A percentile compares a stretch with the other conserved stretches of the same genome.
These are phyloP conservation scores for Penicillium sp. DNA, from an alignment of 2,329 filamentous ascomycete genomes.

Conservation along the genomic window DNA sequence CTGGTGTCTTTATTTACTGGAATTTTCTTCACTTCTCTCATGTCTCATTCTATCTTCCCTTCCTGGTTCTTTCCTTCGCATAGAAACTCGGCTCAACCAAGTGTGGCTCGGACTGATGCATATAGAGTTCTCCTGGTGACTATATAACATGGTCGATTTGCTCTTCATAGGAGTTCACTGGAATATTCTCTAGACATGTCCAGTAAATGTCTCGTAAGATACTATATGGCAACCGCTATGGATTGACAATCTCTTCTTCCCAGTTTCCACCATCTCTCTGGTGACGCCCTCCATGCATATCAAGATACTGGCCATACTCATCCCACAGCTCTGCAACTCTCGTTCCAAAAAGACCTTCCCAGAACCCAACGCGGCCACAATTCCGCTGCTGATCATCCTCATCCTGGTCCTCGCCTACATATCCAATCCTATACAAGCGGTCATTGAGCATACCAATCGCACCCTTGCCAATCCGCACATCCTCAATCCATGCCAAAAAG, in stretches of 20 bases:
- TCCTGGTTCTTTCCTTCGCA: slow-evolving; percentile 8
- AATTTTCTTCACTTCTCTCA: slow-evolving; percentile 15
- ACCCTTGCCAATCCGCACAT: slow-evolving; percentile 58
- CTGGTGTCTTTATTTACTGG: slow-evolving; percentile 27
- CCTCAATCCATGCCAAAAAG: slow-evolving; percentile 81
- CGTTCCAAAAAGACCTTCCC: slow-evolving; percentile 54
- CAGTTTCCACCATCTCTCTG: slow-evolving; percentile 16
- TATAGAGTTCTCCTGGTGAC: too few relatives aligned
- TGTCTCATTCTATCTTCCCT: slow-evolving; percentile 14
- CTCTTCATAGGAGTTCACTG: too few relatives aligned
- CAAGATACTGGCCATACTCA: slow-evolving; percentile 58
- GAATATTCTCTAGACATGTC: too few relatives aligned
- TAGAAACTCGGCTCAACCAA: too few relatives aligned
- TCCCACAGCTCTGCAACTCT: slow-evolving; percentile 66
- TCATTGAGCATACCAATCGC: slow-evolving; percentile 57
- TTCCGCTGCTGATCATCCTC: not conserved
- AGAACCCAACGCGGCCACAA: slow-evolving; percentile 23
- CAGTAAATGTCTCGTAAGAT: too few relatives aligned
- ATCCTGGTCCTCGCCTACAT: slow-evolving; percentile 27
- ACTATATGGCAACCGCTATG: too few relatives aligned
- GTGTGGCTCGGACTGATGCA: too few relatives aligned
- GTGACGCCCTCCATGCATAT: slow-evolving; percentile 23
- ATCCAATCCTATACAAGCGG: slow-evolving; percentile 33
- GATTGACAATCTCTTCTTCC: slow-evolving; percentile 27
- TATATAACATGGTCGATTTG: too few relatives aligned